Conservation (phyloP, 2,329 filamentous ascomycete genomes). For the Nemania abortiva region DNA sequence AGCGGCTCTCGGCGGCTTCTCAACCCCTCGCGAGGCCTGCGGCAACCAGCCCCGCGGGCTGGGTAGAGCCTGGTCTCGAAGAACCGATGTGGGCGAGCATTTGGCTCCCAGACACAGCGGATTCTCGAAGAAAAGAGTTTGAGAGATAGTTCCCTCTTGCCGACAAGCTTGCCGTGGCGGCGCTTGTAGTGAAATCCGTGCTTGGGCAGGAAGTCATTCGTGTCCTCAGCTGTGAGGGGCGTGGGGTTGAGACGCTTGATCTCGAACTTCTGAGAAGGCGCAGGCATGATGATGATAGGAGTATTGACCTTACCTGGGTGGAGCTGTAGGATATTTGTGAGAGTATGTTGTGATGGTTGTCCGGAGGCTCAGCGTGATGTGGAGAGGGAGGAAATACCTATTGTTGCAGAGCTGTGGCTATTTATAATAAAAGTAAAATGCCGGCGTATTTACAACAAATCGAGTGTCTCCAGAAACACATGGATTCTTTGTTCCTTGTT, state of each 20-base stretch:
- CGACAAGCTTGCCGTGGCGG: constrained; percentile 5
- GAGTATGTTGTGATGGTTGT: background rate
- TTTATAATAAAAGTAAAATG: background rate
- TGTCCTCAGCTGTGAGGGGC: constrained; percentile 7
- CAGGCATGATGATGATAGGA: background rate
- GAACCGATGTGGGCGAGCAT: constrained; percentile 11
- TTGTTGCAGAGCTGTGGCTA: background rate
- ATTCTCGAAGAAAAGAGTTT: background rate
- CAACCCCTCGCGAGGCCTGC: background rate
- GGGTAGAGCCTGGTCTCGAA: constrained; percentile 1
- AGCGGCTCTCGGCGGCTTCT: background rate
- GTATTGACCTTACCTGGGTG: background rate
- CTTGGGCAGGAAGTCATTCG: constrained; percentile 5
- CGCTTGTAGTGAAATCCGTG: background rate
- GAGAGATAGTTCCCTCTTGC: constrained; percentile 1
- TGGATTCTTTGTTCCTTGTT: background rate
- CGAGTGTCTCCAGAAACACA: background rate
- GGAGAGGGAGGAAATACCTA: background rate
- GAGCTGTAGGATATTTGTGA: background rate
- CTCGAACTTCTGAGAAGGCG: background rate
- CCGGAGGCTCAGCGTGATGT: background rate
- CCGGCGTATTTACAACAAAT: background rate
- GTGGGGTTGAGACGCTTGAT: constrained; percentile 4
- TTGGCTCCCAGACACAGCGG: background rate
- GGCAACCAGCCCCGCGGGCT: too few species aligned